Evolutionary conservation across 163 green algal genomes (phyloP), one percentile per base, ranked within the genome.

Genomic region (Chloromonas sp.): DNA sequence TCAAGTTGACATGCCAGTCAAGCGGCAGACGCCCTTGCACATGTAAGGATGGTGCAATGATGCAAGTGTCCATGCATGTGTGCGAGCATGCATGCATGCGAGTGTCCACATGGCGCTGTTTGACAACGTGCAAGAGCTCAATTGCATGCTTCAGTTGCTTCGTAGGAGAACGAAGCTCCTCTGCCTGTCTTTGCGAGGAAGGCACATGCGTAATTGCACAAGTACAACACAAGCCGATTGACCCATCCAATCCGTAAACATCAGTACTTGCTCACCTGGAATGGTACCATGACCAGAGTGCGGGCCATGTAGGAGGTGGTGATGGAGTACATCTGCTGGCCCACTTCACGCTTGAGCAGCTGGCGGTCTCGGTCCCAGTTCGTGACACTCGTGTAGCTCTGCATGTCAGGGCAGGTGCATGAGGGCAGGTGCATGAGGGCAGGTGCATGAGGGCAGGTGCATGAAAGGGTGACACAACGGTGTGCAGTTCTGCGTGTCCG

Each of bases 301-400:
- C 87, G 87, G 0, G 87, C 76, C 11, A 86, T 14, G 77, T 88
- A 90, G 78, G 84, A 86, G 15, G 87, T 2, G 14, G n/a, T 82
- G 0, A 90, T 79, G 85, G 61, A 60, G 85, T 90, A 90, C 61
- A 85, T 58, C 15, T 70, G 57, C 81, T 88, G 85, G 2, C 62
- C 60, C 81, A 90, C 57, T 85, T 90, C 87, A 0, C 83, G 83
- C 58, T 84, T 84, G 5, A 90, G 78, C 60, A 90, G 87, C 61
- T 83, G 83, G 13, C 88, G 83, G 36, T 88, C 85, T 1, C 13
- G 60, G n/a, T 85, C 58, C 88, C 88, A 91, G 58, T 78, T 84
- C 5, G 85, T 88, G 0, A 88, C 84, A 74, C 83, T 60, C 59
- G 71, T 79, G 71, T 79, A 79, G 71, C 13, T 58, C 71, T 79